Evolutionary conservation across 371 early-diverging fungal species (phyloP).

Genomic region (Chytridium lagenaria): DNA sequence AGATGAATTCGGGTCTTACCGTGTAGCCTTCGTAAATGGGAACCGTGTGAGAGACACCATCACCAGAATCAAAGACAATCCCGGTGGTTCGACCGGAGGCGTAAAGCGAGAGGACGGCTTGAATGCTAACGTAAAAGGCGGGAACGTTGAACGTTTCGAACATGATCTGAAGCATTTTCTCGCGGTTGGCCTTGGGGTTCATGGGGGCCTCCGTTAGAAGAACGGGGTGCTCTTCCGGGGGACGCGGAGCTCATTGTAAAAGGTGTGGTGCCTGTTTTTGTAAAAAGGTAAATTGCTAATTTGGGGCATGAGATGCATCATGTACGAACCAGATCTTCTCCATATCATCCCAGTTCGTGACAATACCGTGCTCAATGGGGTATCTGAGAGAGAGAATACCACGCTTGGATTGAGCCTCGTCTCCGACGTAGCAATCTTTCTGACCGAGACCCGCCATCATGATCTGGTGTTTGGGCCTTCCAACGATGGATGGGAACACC

Average conservation of each 20-base stretch:
- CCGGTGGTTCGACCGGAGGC: conserved; percentile 69
- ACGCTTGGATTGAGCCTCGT: conserved; percentile 98
- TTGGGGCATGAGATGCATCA: neutral
- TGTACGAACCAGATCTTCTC: conserved; percentile 39
- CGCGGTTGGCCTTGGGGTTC: conserved; percentile 99
- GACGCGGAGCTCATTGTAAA: conserved; percentile 86
- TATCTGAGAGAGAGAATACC: conserved; percentile 97
- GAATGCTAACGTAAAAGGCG: conserved; percentile 66
- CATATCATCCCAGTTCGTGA: conserved; percentile 91
- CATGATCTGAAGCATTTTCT: conserved; percentile 93
- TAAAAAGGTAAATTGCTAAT: neutral
- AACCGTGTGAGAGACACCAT: conserved; percentile 70
- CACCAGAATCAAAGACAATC: conserved; percentile 70
- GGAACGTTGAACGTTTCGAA: conserved; percentile 97
- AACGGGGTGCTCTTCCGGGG: conserved; percentile 97
- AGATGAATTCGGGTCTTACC: neutral
- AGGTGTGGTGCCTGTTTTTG: conserved; percentile 97
- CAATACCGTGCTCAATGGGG: conserved; percentile 99
- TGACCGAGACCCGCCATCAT: conserved; percentile 99
- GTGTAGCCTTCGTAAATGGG: conserved; percentile 74
- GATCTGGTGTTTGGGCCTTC: conserved; percentile 96
- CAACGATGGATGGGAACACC: conserved; percentile 97
- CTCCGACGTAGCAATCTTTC: conserved; percentile 99
- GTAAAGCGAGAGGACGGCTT: conserved; percentile 69
- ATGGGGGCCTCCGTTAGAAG: conserved; percentile 98